phyloP scores from a whole-genome alignment of 2,329 filamentous ascomycete genomes.

The Curvularia spicifera region DNA sequence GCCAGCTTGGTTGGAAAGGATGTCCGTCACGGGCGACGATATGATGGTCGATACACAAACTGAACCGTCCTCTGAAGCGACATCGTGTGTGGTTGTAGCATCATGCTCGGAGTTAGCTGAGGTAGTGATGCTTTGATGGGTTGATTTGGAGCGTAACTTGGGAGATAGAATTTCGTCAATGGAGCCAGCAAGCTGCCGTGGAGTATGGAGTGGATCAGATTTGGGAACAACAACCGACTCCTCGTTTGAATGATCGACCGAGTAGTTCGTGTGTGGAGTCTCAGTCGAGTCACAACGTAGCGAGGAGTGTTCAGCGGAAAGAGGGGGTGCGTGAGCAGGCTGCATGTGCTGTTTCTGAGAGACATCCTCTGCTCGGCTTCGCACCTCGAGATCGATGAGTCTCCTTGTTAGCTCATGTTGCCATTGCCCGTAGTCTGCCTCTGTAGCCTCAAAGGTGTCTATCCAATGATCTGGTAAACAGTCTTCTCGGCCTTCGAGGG shows the following conservation, averaged over 20 bases:
- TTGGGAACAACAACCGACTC: not conserved
- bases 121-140: not conserved
- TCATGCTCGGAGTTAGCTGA: not conserved
- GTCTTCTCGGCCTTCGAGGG: conserved; percentile 81
- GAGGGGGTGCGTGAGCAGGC: not conserved
- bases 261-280: not conserved
- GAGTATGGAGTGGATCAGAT: not conserved
- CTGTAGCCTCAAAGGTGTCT: conserved; percentile 80
- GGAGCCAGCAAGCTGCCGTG: conserved; percentile 7
- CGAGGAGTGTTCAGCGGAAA: not conserved
- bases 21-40: not conserved
- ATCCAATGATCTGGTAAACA: conserved; percentile 87
- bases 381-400: conserved; percentile 69
- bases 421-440: conserved; percentile 81
- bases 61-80: conserved; percentile 1
- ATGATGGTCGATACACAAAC: conserved; percentile 1
- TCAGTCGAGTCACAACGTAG: not conserved
- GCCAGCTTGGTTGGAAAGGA: not conserved
- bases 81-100: not conserved
- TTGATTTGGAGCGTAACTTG: not conserved
- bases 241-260: not conserved
- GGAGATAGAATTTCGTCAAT: conserved; percentile 2
- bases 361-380: conserved; percentile 29
- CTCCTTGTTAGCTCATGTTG: conserved; percentile 75
- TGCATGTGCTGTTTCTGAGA: not conserved